Evolutionary conservation across 331 rosid species (phyloP), one percentile per base, ranked within the genome.

Genomic region (Acacia concinna): DNA sequence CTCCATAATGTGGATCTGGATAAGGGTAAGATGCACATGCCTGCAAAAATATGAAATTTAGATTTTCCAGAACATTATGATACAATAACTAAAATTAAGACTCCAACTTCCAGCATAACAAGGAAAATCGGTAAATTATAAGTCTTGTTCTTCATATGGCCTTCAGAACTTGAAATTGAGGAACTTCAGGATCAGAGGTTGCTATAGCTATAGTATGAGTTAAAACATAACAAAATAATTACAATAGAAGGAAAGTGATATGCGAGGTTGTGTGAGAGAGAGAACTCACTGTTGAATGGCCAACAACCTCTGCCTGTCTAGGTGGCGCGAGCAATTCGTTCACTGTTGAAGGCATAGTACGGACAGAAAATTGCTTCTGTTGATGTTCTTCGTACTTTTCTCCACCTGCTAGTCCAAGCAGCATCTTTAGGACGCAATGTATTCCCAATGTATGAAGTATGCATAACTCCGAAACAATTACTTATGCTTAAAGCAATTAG

Each of bases 231-330:
- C 54, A 47, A 51, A 51, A 25, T 51, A 51, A 51, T 17, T n/a
- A 20, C 59, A 20, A 51, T 51, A 51, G 30, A 12, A 59, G 66
- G 66, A 13, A 59, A 28, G 20, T 13, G 0, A 13, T 17, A 52
- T 17, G 59, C n/a, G 68, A 32, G 60, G 4, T 2, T 52, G 60
- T 52, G 60, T 52, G 23, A 59, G n/a, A 40, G 82, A 60, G 66
- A 59, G 64, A 57, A 2, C 34, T 73, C 68, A 85, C 85, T 9
- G 63, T 68, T 30, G 85, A 68, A 54, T 81, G 88, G 44, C 72
- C 32, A 49, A 14, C 32, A 68, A 81, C 71, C 74, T 78, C 81
- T 47, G 78, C 30, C 46, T 67, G 70, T 32, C 74, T 44, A 35
- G 82, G 69, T 52, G 71, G 81, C 9, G 46, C 38, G 25, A 75